Conservation (phyloP, 208 protist genomes). For the Naegleria gruberi region DNA sequence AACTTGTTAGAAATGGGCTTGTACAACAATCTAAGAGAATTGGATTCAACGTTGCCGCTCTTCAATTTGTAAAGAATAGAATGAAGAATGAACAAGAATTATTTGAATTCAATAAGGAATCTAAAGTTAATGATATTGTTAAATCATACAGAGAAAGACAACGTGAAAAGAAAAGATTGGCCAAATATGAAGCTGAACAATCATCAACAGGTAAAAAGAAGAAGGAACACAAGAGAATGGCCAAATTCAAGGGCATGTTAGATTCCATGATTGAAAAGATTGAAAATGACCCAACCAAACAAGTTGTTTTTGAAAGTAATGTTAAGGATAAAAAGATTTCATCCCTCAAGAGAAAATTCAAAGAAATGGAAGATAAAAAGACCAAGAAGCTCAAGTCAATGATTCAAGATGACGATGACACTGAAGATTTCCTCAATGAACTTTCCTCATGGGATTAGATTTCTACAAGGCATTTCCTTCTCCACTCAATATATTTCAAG, state of each 20-base stretch:
- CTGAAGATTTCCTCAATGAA: neutral
- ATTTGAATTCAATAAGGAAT: neutral
- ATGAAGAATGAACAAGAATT: slow-evolving; percentile 14
- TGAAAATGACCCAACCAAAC: neutral
- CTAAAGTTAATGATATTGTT: neutral
- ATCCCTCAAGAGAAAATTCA: neutral
- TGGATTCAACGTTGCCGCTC: neutral
- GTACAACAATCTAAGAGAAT: neutral
- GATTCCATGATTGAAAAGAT: neutral
- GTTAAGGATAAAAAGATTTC: neutral
- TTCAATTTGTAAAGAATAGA: neutral
- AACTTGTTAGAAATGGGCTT: neutral
- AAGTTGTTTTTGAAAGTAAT: neutral
- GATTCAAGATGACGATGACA: neutral
- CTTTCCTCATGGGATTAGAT: neutral
- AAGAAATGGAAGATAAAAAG: neutral
- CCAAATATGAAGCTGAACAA: neutral
- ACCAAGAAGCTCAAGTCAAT: slow-evolving; percentile 14
- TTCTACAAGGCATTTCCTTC: too few relatives aligned
- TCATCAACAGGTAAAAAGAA: neutral
- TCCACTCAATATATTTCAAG: too few relatives aligned
- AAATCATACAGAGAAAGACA: neutral
- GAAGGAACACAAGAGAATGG: neutral
- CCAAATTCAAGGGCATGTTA: neutral
- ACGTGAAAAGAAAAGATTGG: neutral